Percentiles rank a stretch among this genome's conserved stretches.
Conservation (phyloP, 2,329 filamentous ascomycete species). For the Didymella exigua region DNA sequence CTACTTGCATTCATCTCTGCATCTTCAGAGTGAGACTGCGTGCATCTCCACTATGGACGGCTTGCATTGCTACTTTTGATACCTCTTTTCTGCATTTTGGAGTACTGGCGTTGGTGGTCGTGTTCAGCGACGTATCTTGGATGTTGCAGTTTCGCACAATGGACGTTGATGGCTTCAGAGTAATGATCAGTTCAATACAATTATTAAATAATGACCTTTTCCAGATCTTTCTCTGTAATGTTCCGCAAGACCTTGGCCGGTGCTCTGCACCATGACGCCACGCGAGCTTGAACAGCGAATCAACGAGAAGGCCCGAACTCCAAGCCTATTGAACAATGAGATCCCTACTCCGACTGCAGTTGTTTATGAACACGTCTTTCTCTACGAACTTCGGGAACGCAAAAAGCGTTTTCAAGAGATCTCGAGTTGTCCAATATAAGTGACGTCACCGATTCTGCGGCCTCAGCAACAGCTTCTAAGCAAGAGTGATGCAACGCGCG, state of each 20-base stretch:
- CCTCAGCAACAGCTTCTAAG: too few species aligned
- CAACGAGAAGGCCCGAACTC: conserved; percentile 4
- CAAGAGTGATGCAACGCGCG: conserved; percentile 4
- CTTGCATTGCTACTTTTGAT: conserved; percentile 15
- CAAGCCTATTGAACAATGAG: background rate
- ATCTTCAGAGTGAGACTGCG: conserved; percentile 36
- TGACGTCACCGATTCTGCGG: conserved; percentile 10
- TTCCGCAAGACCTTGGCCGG: background rate
- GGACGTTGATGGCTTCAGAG: conserved; percentile 22
- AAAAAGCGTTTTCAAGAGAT: background rate
- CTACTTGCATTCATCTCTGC: conserved; percentile 37
- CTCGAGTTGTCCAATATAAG: background rate
- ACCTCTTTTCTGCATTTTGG: conserved; percentile 26
- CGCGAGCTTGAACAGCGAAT: conserved; percentile 3
- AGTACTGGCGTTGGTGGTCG: conserved; percentile 22
- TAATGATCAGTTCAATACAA: conserved; percentile 26
- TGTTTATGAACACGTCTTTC: background rate
- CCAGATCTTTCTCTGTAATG: background rate
- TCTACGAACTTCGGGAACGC: too few species aligned
- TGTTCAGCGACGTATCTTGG: conserved; percentile 20
- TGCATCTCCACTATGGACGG: conserved; percentile 9
- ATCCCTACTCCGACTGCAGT: background rate
- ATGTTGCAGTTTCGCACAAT: conserved; percentile 5
- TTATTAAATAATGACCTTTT: background rate
- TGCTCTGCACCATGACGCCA: background rate